phyloP scores from a whole-genome alignment of 257 asterid genomes.

The Primulina eburnea region DNA sequence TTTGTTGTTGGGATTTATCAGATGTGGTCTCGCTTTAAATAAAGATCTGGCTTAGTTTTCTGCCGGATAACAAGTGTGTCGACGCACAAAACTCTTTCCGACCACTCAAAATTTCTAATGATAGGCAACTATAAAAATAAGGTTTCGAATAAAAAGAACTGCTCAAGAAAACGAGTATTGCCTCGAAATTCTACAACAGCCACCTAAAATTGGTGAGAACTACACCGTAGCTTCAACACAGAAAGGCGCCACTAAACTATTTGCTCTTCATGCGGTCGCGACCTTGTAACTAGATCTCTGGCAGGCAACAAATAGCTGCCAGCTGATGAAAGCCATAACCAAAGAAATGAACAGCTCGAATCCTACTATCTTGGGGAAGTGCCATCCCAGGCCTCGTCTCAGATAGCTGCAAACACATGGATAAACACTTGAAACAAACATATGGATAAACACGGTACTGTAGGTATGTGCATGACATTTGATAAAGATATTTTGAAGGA shows the following conservation, averaged over 20 bases:
- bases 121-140: neutral
- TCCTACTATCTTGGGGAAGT: conserved; percentile 76
- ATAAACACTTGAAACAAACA: conserved; percentile 7
- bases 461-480: neutral
- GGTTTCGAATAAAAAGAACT: neutral
- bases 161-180: neutral
- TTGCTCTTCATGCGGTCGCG: neutral
- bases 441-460: neutral
- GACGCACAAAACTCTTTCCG: neutral
- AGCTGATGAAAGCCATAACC: conserved; percentile 87
- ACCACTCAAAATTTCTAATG: neutral
- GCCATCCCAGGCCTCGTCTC: conserved; percentile 86
- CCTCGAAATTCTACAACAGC: conserved; percentile 25
- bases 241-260: neutral
- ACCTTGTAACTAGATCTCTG: conserved; percentile 64
- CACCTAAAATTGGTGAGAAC: conserved; percentile 9
- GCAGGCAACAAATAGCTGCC: conserved; percentile 87
- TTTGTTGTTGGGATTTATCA: no score
- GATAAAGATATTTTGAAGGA: neutral
- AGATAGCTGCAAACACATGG: conserved; percentile 59
- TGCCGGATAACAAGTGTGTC: neutral
- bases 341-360: conserved; percentile 80
- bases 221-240: neutral
- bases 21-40: neutral
- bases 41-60: neutral